A percentile compares a stretch with the other conserved stretches of the same genome.
Evolutionary conservation across 2,329 filamentous ascomycete species (phyloP).

Genomic region (Microdochium paspali): DNA sequence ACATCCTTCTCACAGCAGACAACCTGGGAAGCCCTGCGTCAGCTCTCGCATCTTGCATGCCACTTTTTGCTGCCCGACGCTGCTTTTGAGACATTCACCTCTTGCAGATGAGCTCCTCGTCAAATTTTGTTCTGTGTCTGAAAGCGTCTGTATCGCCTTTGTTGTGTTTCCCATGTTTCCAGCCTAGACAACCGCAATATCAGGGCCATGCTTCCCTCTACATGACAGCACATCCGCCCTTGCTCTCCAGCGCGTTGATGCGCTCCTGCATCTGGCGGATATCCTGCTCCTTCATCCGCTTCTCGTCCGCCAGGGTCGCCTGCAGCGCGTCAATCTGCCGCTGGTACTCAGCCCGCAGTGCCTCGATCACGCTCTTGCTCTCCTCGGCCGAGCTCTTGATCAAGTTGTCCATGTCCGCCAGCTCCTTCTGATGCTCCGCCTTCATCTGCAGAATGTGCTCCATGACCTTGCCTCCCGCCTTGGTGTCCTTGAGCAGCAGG

Average conservation of each 20-base stretch:
- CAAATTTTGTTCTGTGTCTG: too few species aligned
- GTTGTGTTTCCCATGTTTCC: too few species aligned
- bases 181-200: too few species aligned
- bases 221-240: neutral
- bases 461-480: slow-evolving; percentile 42
- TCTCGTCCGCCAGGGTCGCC: neutral
- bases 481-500: slow-evolving; percentile 35
- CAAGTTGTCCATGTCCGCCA: slow-evolving; percentile 42
- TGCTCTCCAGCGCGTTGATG: neutral
- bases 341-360: neutral
- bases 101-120: too few species aligned
- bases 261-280: neutral
- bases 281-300: neutral
- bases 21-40: too few species aligned
- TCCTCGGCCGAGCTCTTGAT: slow-evolving; percentile 5
- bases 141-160: too few species aligned
- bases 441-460: slow-evolving; percentile 46
- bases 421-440: slow-evolving; percentile 48
- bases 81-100: too few species aligned
- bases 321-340: neutral
- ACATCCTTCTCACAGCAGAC: neutral
- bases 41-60: too few species aligned
- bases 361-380: neutral
- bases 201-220: neutral
- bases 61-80: too few species aligned